Evolutionary conservation across 2,329 filamentous ascomycete genomes (phyloP).

Genomic region (Xylaria polymorpha): DNA sequence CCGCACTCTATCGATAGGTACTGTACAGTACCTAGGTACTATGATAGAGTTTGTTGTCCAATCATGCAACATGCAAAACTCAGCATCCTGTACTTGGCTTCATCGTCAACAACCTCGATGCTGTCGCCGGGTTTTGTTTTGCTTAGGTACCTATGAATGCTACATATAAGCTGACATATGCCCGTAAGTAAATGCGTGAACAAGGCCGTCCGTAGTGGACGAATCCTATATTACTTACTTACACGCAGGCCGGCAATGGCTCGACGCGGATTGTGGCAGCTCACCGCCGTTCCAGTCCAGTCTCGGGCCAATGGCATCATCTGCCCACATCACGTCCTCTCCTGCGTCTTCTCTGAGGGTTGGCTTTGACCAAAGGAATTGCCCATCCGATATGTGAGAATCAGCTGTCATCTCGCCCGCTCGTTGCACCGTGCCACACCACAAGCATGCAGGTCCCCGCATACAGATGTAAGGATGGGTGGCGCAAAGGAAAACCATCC

Average conservation of each 20-base stretch:
- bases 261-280: background rate
- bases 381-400: background rate
- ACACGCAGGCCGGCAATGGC: background rate
- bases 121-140: background rate
- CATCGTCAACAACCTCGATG: background rate
- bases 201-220: too few relatives aligned
- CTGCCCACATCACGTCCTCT: slow-evolving; percentile 20
- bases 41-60: background rate
- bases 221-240: background rate
- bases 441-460: background rate
- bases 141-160: background rate
- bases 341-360: background rate
- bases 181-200: background rate
- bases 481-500: background rate
- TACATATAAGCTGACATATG: background rate
- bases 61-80: background rate
- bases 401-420: slow-evolving; percentile 1
- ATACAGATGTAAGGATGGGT: background rate
- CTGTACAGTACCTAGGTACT: background rate
- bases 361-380: background rate
- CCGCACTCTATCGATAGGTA: slow-evolving; percentile 6
- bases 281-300: slow-evolving; percentile 26
- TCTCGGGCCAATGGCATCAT: slow-evolving; percentile 20
- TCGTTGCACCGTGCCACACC: background rate
- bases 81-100: background rate